phyloP scores from a whole-genome alignment of 345 rosid species.

The Brassica rapa region DNA sequence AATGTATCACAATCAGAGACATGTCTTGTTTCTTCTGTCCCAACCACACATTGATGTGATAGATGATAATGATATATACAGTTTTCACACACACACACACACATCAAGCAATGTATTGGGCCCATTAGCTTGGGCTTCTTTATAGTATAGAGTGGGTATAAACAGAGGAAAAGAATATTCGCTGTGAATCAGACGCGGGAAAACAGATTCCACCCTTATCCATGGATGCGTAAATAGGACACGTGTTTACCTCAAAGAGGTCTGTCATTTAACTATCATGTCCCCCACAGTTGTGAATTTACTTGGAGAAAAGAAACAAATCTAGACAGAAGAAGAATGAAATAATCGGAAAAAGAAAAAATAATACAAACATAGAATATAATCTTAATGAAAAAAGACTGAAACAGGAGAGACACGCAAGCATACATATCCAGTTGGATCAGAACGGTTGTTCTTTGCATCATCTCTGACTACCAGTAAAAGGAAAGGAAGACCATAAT shows the following conservation, averaged over 20 bases:
- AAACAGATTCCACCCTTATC: constrained; percentile 28
- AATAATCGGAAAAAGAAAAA: neutral
- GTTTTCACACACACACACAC: neutral
- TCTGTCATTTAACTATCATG: constrained; percentile 35
- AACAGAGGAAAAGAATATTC: constrained; percentile 25
- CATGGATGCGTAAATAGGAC: neutral
- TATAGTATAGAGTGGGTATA: neutral
- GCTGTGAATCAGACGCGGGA: constrained; percentile 6
- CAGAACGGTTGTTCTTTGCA: constrained; percentile 36
- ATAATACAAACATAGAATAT: neutral
- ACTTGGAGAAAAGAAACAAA: constrained; percentile 23
- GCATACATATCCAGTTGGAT: constrained; percentile 36
- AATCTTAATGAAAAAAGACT: neutral
- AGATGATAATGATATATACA: neutral
- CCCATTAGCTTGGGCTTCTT: constrained; percentile 11
- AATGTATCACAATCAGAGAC: neutral
- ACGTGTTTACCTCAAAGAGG: constrained; percentile 28
- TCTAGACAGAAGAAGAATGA: neutral
- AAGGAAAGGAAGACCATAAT: constrained; percentile 18
- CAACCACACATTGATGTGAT: neutral
- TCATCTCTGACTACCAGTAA: constrained; percentile 19
- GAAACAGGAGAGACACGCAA: constrained; percentile 36
- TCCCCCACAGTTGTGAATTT: constrained; percentile 8
- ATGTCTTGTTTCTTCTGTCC: neutral
- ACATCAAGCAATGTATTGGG: neutral